phyloP scores from a whole-genome alignment of 495 filamentous ascomycete genomes.

The Friedmanniomyces endolithicus region DNA sequence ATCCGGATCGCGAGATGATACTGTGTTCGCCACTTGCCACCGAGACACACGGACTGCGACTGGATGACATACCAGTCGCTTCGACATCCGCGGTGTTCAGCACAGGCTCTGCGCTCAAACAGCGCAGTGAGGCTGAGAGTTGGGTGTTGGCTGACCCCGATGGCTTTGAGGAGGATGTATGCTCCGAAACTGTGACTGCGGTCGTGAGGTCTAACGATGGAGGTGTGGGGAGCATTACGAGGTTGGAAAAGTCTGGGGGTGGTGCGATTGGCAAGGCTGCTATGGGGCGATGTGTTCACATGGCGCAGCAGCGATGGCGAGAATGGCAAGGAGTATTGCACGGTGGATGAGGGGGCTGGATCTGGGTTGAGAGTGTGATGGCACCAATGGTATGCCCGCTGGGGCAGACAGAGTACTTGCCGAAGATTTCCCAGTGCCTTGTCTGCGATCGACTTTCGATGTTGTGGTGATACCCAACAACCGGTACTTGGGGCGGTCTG shows the following conservation, averaged over 20 bases:
- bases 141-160: constrained; percentile 85
- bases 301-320: constrained; percentile 44
- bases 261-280: constrained; percentile 42
- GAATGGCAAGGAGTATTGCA: constrained; percentile 28
- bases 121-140: constrained; percentile 34
- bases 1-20: constrained; percentile 64
- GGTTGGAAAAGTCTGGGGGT: constrained; percentile 78
- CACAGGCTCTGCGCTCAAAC: constrained; percentile 33
- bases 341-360: background rate
- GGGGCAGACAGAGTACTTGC: background rate
- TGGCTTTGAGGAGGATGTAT: constrained; percentile 73
- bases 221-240: constrained; percentile 43
- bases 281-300: constrained; percentile 41
- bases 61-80: constrained; percentile 53
- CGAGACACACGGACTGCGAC: constrained; percentile 39
- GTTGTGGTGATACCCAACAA: too few species aligned
- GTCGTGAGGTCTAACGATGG: constrained; percentile 49
- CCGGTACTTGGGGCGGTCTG: too few species aligned
- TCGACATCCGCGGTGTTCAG: constrained; percentile 59
- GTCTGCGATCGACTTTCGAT: too few species aligned
- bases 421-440: background rate
- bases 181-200: constrained; percentile 58
- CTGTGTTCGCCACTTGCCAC: constrained; percentile 52
- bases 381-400: background rate
- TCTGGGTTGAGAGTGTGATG: background rate